phyloP scores from a whole-genome alignment of 495 filamentous ascomycete genomes.

The Trichoderma asperelloides region DNA sequence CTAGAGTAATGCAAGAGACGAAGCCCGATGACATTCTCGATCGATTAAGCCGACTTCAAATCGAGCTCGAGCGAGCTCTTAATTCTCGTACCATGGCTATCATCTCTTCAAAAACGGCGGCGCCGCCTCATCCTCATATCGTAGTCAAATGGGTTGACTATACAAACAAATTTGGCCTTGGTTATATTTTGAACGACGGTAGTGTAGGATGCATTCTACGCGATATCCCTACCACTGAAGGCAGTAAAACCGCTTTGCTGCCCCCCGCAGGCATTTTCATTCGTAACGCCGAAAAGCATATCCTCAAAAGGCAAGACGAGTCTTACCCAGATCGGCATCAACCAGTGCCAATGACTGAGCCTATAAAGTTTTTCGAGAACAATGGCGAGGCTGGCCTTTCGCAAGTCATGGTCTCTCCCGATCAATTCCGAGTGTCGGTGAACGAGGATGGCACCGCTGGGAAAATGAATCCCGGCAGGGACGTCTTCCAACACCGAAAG shows the following conservation, averaged over 20 bases:
- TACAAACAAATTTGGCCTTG: constrained; percentile 80
- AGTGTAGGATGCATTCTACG: constrained; percentile 76
- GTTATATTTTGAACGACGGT: constrained; percentile 77
- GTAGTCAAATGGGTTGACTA: constrained; percentile 96
- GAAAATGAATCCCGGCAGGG: constrained; percentile 40
- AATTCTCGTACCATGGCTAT: constrained; percentile 45
- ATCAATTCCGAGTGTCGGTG: constrained; percentile 47
- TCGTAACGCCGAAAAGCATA: constrained; percentile 52
- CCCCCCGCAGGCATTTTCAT: constrained; percentile 61
- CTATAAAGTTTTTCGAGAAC: constrained; percentile 74
- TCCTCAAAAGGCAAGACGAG: constrained; percentile 44
- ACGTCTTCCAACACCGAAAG: constrained; percentile 59
- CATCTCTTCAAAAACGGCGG: constrained; percentile 29
- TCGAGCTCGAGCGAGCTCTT: constrained; percentile 47
- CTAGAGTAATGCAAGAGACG: constrained; percentile 37
- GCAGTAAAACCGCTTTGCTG: constrained; percentile 38
- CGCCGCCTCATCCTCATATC: constrained; percentile 38
- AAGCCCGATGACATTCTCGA: constrained; percentile 44
- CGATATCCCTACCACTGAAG: constrained; percentile 37
- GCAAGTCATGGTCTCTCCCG: constrained; percentile 50
- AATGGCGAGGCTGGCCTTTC: constrained; percentile 55
- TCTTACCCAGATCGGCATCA: constrained; percentile 52
- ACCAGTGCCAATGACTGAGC: constrained; percentile 54
- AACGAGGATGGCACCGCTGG: constrained; percentile 44
- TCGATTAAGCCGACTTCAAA: constrained; percentile 39